These are phyloP conservation scores for Silene latifolia DNA, from an alignment of 148 eudicot species.

Conservation along the genomic window DNA sequence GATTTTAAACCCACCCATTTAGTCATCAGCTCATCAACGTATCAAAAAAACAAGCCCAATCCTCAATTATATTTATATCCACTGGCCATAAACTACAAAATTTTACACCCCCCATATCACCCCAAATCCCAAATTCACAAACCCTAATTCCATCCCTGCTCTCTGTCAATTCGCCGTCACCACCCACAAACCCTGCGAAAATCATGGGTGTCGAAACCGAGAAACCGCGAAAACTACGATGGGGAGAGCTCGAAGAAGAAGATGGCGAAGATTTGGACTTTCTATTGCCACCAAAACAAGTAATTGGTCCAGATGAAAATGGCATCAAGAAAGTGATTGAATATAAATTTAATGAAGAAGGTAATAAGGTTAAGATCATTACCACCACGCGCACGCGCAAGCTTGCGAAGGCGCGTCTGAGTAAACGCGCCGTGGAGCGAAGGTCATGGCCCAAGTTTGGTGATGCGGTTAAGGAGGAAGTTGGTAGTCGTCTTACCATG, in stretches of 20 bases:
- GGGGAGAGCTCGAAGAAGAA: constrained; percentile 73
- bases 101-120: too few relatives aligned
- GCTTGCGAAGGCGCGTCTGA: constrained; percentile 57
- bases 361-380: constrained; percentile 61
- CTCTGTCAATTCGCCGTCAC: background rate
- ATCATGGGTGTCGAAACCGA: constrained; percentile 13
- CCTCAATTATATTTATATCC: background rate
- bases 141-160: background rate
- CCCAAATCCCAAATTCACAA: background rate
- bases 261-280: constrained; percentile 52
- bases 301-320: constrained; percentile 61
- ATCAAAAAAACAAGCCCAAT: background rate
- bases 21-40: too few relatives aligned
- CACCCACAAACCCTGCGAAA: background rate
- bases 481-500: constrained; percentile 57
- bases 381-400: constrained; percentile 65
- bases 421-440: constrained; percentile 69
- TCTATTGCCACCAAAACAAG: constrained; percentile 60
- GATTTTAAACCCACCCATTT: too few relatives aligned
- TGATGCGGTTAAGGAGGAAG: constrained; percentile 67
- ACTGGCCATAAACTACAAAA: background rate
- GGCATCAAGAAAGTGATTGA: constrained; percentile 66
- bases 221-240: constrained; percentile 36
- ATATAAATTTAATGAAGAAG: constrained; percentile 66
- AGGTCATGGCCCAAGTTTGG: constrained; percentile 78